Evolutionary conservation across 495 filamentous ascomycete species (phyloP).

Genomic region (Penicillium argentinense): DNA sequence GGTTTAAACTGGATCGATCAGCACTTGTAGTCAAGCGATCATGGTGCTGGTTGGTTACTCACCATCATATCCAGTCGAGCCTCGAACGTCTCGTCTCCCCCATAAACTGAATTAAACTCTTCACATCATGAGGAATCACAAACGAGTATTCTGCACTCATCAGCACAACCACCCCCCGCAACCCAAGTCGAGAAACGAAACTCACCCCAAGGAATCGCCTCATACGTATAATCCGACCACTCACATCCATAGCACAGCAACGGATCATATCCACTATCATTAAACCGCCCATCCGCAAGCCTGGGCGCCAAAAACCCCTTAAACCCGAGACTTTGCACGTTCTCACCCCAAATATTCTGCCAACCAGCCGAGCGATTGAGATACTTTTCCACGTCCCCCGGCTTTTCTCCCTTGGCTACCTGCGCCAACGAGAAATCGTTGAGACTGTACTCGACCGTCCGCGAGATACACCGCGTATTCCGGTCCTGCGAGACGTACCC

Average conservation of each 20-base stretch:
- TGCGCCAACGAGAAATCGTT: slow-evolving; percentile 71
- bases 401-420: slow-evolving; percentile 58
- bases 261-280: slow-evolving; percentile 54
- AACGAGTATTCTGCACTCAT: slow-evolving; percentile 55
- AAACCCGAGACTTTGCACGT: slow-evolving; percentile 52
- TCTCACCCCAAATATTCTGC: slow-evolving; percentile 62
- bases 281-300: slow-evolving; percentile 52
- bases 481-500: slow-evolving; percentile 69
- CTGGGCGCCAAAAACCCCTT: slow-evolving; percentile 64
- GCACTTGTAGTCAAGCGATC: slow-evolving; percentile 53
- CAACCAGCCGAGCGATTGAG: slow-evolving; percentile 58
- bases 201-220: slow-evolving; percentile 41
- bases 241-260: slow-evolving; percentile 63
- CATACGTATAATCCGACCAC: slow-evolving; percentile 48
- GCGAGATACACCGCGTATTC: slow-evolving; percentile 66
- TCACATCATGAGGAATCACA: slow-evolving; percentile 67
- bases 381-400: slow-evolving; percentile 58
- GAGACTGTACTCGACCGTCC: slow-evolving; percentile 72
- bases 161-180: neutral
- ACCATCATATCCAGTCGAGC: slow-evolving; percentile 52
- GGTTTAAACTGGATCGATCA: slow-evolving; percentile 38
- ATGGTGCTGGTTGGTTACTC: too few species aligned
- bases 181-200: neutral
- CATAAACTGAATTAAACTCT: slow-evolving; percentile 56
- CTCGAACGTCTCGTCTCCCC: slow-evolving; percentile 59